These are phyloP conservation scores for Puccinia triticina DNA, from an alignment of 1,284 basidiomycete genomes.

Conservation along the genomic window DNA sequence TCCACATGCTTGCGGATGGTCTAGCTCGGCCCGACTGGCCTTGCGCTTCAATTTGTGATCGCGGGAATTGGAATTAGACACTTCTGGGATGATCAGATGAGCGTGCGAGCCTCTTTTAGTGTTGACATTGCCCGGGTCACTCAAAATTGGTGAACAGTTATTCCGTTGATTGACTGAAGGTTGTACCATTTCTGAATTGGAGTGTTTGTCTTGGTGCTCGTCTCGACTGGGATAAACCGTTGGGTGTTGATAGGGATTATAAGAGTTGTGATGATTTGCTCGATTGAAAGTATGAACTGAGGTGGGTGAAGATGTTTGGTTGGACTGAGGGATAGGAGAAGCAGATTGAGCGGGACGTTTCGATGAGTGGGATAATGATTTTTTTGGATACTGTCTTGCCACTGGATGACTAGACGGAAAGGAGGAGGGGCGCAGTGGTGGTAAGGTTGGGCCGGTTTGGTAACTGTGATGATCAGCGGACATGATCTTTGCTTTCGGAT, in stretches of 20 bases:
- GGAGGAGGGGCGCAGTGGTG: constrained; percentile 19
- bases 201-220: background rate
- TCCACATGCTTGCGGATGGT: background rate
- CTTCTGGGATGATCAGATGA: background rate
- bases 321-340: background rate
- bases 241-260: background rate
- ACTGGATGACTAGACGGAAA: background rate
- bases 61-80: background rate
- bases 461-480: constrained; percentile 21
- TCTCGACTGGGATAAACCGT: background rate
- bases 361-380: background rate
- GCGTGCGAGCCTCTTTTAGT: background rate
- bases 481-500: background rate
- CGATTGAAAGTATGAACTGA: background rate
- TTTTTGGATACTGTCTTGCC: background rate
- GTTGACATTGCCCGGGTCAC: background rate
- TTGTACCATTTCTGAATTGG: background rate
- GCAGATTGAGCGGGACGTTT: constrained; percentile 8
- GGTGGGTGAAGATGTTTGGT: background rate
- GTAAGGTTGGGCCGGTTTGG: constrained; percentile 35
- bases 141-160: background rate
- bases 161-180: background rate
- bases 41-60: constrained; percentile 38
- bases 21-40: constrained; percentile 37
- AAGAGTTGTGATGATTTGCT: background rate